A percentile compares a stretch with the other conserved stretches of the same genome.
Evolutionary conservation across 2,329 filamentous ascomycete species (phyloP).

Genomic region (Colletotrichum magnum): DNA sequence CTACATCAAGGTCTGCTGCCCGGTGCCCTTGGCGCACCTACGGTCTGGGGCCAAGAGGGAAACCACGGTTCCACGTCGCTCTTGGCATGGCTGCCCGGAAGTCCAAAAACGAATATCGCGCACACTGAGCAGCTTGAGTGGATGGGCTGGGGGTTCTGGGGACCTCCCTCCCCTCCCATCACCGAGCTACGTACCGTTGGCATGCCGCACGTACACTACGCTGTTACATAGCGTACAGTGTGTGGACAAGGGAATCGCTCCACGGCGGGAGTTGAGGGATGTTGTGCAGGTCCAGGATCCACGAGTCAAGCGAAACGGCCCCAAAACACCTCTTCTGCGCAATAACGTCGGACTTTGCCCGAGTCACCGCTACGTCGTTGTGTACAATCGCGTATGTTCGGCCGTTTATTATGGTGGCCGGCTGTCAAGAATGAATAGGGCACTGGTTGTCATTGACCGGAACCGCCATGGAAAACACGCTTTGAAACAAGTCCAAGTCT

Average conservation of each 20-base stretch:
- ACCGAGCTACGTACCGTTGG: slow-evolving; percentile 5
- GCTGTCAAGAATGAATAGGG: slow-evolving; percentile 4
- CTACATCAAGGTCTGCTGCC: slow-evolving; percentile 13
- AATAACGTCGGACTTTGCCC: slow-evolving; percentile 38
- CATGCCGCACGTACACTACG: slow-evolving; percentile 21
- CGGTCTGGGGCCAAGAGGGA: slow-evolving; percentile 7
- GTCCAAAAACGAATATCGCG: slow-evolving; percentile 16
- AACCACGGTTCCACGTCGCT: slow-evolving; percentile 29
- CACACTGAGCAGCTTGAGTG: slow-evolving; percentile 10
- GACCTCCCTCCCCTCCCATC: background rate
- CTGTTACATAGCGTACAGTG: background rate
- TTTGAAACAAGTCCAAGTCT: slow-evolving; percentile 25
- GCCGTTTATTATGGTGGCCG: slow-evolving; percentile 12
- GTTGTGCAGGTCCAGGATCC: slow-evolving; percentile 53
- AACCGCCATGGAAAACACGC: background rate
- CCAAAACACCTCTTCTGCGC: slow-evolving; percentile 36
- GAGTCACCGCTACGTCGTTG: slow-evolving; percentile 33
- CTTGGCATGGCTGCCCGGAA: slow-evolving; percentile 25
- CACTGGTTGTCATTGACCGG: slow-evolving; percentile 1
- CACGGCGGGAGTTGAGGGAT: slow-evolving; percentile 42
- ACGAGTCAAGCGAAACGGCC: slow-evolving; percentile 52
- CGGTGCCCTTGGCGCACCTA: slow-evolving; percentile 19
- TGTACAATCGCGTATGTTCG: slow-evolving; percentile 25
- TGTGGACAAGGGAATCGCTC: slow-evolving; percentile 14
- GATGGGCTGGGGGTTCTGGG: background rate